Conservation (phyloP, 768 basidiomycete genomes). For the Butyriboletus loyo region DNA sequence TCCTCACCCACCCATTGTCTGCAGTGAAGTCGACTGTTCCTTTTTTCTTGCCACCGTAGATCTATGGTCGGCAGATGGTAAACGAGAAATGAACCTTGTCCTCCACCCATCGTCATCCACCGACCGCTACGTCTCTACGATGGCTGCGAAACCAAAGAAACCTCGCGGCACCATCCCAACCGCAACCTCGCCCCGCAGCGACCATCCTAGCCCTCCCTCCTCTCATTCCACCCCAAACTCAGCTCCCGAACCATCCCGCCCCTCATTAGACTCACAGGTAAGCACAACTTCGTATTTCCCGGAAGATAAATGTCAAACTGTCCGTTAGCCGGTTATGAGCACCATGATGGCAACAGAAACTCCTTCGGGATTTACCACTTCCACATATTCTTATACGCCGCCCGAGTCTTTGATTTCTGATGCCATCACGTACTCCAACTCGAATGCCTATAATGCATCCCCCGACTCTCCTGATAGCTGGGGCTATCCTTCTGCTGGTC, state of each 20-base stretch:
- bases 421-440: constrained; percentile 38
- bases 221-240: constrained; percentile 48
- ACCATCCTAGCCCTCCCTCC: constrained; percentile 45
- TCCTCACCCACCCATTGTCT: constrained; percentile 1
- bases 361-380: constrained; percentile 38
- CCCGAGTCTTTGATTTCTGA: constrained; percentile 40
- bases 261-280: constrained; percentile 46
- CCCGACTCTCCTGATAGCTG: constrained; percentile 50
- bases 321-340: constrained; percentile 30
- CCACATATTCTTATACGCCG: constrained; percentile 45
- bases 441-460: constrained; percentile 41
- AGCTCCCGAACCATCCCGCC: constrained; percentile 36
- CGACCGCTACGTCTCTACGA: constrained; percentile 64
- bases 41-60: constrained; percentile 94
- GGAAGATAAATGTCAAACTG: not conserved
- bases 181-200: constrained; percentile 30
- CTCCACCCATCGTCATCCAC: constrained; percentile 73
- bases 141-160: constrained; percentile 37
- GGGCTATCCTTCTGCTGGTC: constrained; percentile 43
- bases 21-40: constrained; percentile 78
- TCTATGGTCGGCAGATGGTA: constrained; percentile 82
- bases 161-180: constrained; percentile 33
- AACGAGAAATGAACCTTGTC: constrained; percentile 84
- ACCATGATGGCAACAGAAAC: constrained; percentile 38
- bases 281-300: not conserved